A percentile compares a stretch with the other conserved stretches of the same genome.
Evolutionary conservation across 2,329 filamentous ascomycete genomes (phyloP).

Genomic region (Stagonosporopsis rhizophila): DNA sequence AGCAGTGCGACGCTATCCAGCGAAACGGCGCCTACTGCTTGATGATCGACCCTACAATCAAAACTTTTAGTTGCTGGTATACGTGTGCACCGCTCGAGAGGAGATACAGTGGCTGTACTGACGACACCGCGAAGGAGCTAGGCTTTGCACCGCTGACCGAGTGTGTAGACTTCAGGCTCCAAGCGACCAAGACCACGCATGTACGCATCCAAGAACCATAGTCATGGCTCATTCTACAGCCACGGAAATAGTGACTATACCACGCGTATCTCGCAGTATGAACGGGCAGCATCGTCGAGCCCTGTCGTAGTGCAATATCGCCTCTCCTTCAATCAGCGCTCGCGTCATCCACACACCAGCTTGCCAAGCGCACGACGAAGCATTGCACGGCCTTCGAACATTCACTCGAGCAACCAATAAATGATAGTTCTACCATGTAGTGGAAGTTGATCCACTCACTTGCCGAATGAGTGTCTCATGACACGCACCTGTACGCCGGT

Average conservation of each 20-base stretch:
- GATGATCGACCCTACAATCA: background rate
- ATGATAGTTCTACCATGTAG: constrained; percentile 13
- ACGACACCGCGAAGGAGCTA: background rate
- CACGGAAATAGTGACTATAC: background rate
- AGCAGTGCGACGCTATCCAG: background rate
- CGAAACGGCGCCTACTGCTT: background rate
- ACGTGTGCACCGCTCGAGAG: background rate
- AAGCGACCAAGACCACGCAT: background rate
- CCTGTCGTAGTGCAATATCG: constrained; percentile 4
- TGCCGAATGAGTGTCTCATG: constrained; percentile 20
- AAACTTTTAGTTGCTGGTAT: background rate
- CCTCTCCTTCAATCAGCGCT: background rate
- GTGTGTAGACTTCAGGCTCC: background rate
- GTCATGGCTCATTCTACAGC: background rate
- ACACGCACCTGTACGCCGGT: constrained; percentile 21
- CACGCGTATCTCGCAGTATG: constrained; percentile 6
- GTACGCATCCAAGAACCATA: background rate
- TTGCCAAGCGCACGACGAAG: background rate
- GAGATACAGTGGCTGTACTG: background rate
- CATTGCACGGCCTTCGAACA: background rate
- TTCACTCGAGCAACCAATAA: background rate
- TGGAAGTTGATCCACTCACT: constrained; percentile 18
- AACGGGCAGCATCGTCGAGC: constrained; percentile 4
- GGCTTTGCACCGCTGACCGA: background rate
- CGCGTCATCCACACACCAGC: background rate